Conservation (phyloP, 1,284 basidiomycete genomes). For the Cryptococcus sp. region DNA sequence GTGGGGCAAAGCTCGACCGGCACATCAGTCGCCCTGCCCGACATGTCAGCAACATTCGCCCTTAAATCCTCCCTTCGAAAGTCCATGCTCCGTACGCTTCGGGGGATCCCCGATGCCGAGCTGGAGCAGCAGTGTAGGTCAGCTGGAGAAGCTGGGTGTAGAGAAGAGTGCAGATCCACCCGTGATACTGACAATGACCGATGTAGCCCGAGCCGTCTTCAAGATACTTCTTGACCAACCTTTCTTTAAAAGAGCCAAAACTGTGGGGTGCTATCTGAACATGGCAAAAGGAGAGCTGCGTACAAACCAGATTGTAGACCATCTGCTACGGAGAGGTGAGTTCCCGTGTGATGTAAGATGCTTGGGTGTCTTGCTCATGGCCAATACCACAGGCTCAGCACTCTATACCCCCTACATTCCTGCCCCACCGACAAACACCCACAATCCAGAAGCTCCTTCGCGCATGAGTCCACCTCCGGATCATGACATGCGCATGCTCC, state of each 20-base stretch:
- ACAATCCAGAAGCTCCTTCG: slow-evolving; percentile 6
- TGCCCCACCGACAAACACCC: slow-evolving; percentile 1
- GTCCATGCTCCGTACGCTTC: slow-evolving; percentile 36
- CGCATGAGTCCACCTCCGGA: slow-evolving; percentile 9
- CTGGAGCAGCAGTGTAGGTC: slow-evolving; percentile 42
- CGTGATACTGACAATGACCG: too few relatives aligned
- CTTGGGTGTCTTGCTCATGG: background rate
- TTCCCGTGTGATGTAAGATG: background rate
- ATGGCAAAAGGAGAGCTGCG: slow-evolving; percentile 47
- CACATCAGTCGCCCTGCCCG: background rate
- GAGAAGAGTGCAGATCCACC: too few relatives aligned
- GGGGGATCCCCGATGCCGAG: slow-evolving; percentile 28
- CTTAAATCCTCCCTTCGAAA: slow-evolving; percentile 39
- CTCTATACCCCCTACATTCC: slow-evolving; percentile 44
- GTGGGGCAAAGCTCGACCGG: background rate
- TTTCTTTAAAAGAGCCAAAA: slow-evolving; percentile 33
- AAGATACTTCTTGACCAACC: slow-evolving; percentile 24
- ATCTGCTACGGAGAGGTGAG: slow-evolving; percentile 35
- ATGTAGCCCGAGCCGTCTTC: slow-evolving; percentile 36
- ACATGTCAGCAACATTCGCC: slow-evolving; percentile 25
- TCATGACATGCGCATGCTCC: slow-evolving; percentile 44
- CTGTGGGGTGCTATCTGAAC: slow-evolving; percentile 45
- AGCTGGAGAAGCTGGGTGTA: too few relatives aligned
- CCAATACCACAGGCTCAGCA: slow-evolving; percentile 21
- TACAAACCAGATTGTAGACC: slow-evolving; percentile 38